Conservation (phyloP, 345 rosid species). For the Gossypium rotundifolium region DNA sequence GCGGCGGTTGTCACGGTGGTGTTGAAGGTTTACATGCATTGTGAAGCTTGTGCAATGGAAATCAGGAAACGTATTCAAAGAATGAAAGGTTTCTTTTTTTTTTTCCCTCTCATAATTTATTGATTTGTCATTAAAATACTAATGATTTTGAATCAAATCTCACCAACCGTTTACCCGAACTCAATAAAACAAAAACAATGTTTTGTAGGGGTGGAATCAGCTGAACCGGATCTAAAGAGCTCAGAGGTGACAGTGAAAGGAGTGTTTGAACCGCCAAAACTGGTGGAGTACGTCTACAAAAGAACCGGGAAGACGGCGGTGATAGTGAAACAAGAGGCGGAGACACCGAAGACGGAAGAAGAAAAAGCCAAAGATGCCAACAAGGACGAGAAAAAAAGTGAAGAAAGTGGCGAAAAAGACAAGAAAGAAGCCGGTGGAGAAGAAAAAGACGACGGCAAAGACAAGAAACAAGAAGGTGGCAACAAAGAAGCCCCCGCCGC, state of each 20-base stretch:
- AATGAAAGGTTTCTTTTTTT: constrained; percentile 57
- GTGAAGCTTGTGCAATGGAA: constrained; percentile 84
- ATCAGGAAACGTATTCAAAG: constrained; percentile 80
- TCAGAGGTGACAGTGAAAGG: constrained; percentile 90
- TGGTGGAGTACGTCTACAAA: constrained; percentile 65
- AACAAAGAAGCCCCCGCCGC: neutral
- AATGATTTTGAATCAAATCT: constrained; percentile 10
- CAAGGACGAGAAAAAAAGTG: constrained; percentile 34
- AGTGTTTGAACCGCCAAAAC: constrained; percentile 59
- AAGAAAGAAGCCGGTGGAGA: constrained; percentile 18
- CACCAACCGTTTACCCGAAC: constrained; percentile 14
- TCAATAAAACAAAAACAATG: neutral
- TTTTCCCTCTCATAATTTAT: neutral
- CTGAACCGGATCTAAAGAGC: constrained; percentile 81
- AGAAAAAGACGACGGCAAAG: constrained; percentile 5
- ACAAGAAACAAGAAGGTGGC: neutral
- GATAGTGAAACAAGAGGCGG: constrained; percentile 58
- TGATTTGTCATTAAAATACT: neutral
- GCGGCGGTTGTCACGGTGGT: constrained; percentile 47
- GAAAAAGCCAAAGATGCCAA: constrained; percentile 37
- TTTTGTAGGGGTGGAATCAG: constrained; percentile 74
- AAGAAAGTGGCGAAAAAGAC: constrained; percentile 25
- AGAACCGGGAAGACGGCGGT: constrained; percentile 75
- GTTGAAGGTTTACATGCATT: constrained; percentile 81
- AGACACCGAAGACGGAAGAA: constrained; percentile 29